Percentiles rank a stretch among this genome's conserved stretches.
Conservation (phyloP, 2,329 filamentous ascomycete species). For the Ophiognomonia clavigignenti-juglandacearum region DNA sequence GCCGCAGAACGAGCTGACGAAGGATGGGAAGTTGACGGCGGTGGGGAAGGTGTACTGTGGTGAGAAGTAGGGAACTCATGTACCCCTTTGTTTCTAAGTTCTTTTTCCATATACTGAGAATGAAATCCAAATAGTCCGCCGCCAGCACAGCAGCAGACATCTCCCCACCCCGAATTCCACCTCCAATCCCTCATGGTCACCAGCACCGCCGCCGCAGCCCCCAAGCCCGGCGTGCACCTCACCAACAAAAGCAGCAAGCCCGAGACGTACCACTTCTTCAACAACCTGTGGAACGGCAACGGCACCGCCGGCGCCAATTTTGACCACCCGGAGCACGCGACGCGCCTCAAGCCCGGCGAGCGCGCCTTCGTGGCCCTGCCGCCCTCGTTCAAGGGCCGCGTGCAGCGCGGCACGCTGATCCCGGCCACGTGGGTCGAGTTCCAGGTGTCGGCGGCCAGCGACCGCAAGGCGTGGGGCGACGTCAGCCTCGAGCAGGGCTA, state of each 20-base stretch:
- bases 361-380: conserved; percentile 26
- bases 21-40: conserved; percentile 1
- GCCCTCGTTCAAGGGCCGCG: conserved; percentile 33
- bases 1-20: conserved; percentile 4
- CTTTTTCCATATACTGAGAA: too few species aligned
- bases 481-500: conserved; percentile 12
- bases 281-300: conserved; percentile 37
- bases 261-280: conserved; percentile 33
- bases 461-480: conserved; percentile 8
- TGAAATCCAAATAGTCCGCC: background rate
- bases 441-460: conserved; percentile 6
- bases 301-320: conserved; percentile 34
- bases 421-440: conserved; percentile 12
- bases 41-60: conserved; percentile 8
- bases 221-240: conserved; percentile 29
- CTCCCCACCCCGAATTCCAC: background rate
- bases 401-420: conserved; percentile 10
- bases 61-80: conserved; percentile 4
- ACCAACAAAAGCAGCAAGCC: conserved; percentile 29
- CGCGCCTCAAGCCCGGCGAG: conserved; percentile 26
- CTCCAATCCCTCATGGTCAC: background rate
- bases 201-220: conserved; percentile 1
- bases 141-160: background rate
- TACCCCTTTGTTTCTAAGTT: background rate
- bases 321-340: conserved; percentile 30